These are phyloP conservation scores for Climacium dendroides DNA, from an alignment of 225 moss, liverwort and hornwort genomes.

Conservation along the genomic window DNA sequence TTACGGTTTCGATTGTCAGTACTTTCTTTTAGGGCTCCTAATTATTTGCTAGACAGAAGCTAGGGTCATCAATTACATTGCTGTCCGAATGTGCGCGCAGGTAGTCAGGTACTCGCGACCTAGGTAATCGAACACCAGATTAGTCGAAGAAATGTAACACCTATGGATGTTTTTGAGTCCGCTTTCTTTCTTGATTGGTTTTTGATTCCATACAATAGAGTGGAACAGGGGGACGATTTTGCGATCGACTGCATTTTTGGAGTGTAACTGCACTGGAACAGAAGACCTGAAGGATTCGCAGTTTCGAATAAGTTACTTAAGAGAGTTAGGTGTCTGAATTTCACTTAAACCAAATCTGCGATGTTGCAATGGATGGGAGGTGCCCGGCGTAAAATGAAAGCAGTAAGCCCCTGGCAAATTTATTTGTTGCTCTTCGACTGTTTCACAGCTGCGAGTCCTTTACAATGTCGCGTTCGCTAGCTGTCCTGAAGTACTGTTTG, in stretches of 20 bases:
- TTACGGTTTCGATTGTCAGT: background rate
- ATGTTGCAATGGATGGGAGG: slow-evolving; percentile 69
- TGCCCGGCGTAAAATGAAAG: slow-evolving; percentile 32
- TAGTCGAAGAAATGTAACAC: background rate
- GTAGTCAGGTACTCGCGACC: background rate
- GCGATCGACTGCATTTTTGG: background rate
- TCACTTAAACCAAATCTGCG: background rate
- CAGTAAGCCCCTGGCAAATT: slow-evolving; percentile 11
- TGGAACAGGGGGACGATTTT: background rate
- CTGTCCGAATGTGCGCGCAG: background rate
- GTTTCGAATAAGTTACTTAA: background rate
- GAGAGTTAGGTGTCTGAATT: background rate
- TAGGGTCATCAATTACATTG: background rate
- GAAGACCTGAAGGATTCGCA: background rate
- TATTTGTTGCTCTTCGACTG: background rate
- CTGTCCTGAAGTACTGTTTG: background rate
- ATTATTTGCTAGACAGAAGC: background rate
- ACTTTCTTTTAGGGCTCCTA: background rate
- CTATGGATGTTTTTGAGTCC: background rate
- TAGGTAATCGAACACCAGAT: background rate
- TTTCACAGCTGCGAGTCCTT: background rate
- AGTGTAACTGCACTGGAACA: background rate
- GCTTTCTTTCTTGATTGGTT: background rate
- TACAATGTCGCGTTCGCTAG: background rate
- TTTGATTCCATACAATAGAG: background rate